Percentiles rank a stretch among this genome's conserved stretches.
Conservation (phyloP, 495 filamentous ascomycete genomes). For the Staphylotrichum longicolle region DNA sequence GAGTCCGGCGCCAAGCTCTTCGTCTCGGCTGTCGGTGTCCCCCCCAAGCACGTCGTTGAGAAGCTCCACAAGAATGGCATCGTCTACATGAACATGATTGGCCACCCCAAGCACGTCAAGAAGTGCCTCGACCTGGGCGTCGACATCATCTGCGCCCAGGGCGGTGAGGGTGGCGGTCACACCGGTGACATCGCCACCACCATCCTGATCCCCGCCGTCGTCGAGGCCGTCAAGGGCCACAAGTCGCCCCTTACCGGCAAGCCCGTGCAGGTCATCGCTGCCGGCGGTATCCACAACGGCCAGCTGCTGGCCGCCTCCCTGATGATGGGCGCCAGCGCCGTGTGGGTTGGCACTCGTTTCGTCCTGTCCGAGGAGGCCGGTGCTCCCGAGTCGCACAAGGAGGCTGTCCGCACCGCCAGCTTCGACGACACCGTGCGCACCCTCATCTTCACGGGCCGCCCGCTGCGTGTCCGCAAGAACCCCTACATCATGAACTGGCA, state of each 20-base stretch:
- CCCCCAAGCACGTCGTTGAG: conserved; percentile 84
- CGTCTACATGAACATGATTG: conserved; percentile 99
- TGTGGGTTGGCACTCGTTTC: conserved; percentile 97
- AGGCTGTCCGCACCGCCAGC: conserved; percentile 86
- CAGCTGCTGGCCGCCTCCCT: conserved; percentile 84
- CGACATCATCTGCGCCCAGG: conserved; percentile 85
- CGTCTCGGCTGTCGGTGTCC: conserved; percentile 94
- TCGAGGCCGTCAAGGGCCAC: conserved; percentile 72
- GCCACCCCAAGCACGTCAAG: conserved; percentile 96
- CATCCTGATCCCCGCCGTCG: conserved; percentile 79
- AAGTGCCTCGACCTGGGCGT: conserved; percentile 89
- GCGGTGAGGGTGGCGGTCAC: conserved; percentile 79
- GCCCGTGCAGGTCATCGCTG: conserved; percentile 87
- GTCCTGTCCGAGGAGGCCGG: conserved; percentile 91
- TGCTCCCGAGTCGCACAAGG: conserved; percentile 91
- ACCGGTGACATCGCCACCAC: conserved; percentile 73
- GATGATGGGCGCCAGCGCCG: conserved; percentile 87
- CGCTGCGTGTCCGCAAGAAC: conserved; percentile 89
- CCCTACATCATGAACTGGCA: conserved; percentile 95
- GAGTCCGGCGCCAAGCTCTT: conserved; percentile 87
- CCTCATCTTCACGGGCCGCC: conserved; percentile 96
- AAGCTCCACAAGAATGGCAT: conserved; percentile 81
- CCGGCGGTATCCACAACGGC: conserved; percentile 92
- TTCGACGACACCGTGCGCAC: conserved; percentile 95
- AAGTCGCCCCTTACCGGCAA: conserved; percentile 84